These are phyloP conservation scores for Coemansia sp. DNA, from an alignment of 192 early-diverging fungal genomes.

Conservation along the genomic window DNA sequence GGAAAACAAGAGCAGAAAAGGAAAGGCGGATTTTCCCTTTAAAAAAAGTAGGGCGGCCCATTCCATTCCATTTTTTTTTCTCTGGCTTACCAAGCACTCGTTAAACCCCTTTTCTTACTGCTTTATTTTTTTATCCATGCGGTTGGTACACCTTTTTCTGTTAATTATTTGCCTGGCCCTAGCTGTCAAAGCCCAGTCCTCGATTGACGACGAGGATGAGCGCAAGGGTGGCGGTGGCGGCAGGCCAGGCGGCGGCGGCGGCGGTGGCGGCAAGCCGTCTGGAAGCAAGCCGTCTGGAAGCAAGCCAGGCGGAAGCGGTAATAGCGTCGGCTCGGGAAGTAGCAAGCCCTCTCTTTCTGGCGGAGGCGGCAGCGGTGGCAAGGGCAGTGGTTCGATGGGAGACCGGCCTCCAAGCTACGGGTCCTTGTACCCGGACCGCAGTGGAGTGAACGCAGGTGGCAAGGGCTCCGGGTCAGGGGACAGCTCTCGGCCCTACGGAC, in stretches of 20 bases:
- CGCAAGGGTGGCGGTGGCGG: conserved; percentile 26
- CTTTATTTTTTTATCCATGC: conserved; percentile 10
- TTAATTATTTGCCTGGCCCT: conserved; percentile 22
- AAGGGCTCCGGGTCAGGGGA: conserved; percentile 26
- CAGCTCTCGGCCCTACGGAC: conserved; percentile 25
- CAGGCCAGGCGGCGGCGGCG: conserved; percentile 9
- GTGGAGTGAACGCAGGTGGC: conserved; percentile 39
- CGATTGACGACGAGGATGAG: not conserved
- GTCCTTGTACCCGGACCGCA: conserved; percentile 35
- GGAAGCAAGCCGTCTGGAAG: not conserved
- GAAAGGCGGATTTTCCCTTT: not conserved
- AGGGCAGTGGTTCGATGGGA: conserved; percentile 32
- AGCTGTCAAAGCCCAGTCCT: conserved; percentile 7
- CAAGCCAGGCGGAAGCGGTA: conserved; percentile 9
- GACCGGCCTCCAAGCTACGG: conserved; percentile 51
- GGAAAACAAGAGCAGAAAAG: not conserved
- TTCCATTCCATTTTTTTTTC: not conserved
- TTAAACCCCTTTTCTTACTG: not conserved
- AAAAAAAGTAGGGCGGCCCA: not conserved
- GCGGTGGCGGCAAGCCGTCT: conserved; percentile 13
- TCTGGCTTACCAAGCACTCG: too few species aligned
- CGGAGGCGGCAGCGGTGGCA: conserved; percentile 34
- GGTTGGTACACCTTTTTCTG: conserved; percentile 7
- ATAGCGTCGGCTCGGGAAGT: conserved; percentile 16
- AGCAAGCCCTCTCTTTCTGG: conserved; percentile 22